phyloP scores from a whole-genome alignment of 192 early-diverging fungal genomes.

The Endogone sp. region DNA sequence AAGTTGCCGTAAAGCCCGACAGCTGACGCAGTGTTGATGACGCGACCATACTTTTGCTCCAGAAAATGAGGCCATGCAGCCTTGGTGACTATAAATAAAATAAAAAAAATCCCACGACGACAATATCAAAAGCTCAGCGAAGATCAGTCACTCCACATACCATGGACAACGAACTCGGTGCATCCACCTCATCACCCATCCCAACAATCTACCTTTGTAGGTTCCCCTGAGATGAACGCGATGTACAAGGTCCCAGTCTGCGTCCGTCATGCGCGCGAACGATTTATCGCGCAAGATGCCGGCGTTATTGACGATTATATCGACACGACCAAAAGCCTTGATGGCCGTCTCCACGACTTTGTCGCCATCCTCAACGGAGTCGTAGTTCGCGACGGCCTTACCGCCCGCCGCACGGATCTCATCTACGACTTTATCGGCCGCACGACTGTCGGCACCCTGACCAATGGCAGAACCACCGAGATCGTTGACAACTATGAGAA shows the following conservation, averaged over 20 bases:
- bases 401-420: conserved; percentile 81
- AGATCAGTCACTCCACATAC: not conserved
- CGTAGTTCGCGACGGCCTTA: conserved; percentile 85
- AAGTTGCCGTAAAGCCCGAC: conserved; percentile 94
- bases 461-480: conserved; percentile 61
- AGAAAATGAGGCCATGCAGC: conserved; percentile 95
- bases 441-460: conserved; percentile 34
- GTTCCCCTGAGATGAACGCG: conserved; percentile 88
- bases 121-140: no score
- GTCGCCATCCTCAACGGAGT: conserved; percentile 98
- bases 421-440: conserved; percentile 73
- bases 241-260: conserved; percentile 94
- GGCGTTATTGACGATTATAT: conserved; percentile 94
- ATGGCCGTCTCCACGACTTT: conserved; percentile 90
- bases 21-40: conserved; percentile 93
- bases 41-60: conserved; percentile 92
- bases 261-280: conserved; percentile 84
- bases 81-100: conserved; percentile 51
- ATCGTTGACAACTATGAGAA: conserved; percentile 84
- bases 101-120: not conserved
- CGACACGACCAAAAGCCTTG: conserved; percentile 73
- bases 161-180: not conserved
- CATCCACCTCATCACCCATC: no score
- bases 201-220: conserved; percentile 86
- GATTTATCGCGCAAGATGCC: conserved; percentile 97